Evolutionary conservation across 768 basidiomycete genomes (phyloP).

Genomic region (Tylopilus vinaceipallidus): DNA sequence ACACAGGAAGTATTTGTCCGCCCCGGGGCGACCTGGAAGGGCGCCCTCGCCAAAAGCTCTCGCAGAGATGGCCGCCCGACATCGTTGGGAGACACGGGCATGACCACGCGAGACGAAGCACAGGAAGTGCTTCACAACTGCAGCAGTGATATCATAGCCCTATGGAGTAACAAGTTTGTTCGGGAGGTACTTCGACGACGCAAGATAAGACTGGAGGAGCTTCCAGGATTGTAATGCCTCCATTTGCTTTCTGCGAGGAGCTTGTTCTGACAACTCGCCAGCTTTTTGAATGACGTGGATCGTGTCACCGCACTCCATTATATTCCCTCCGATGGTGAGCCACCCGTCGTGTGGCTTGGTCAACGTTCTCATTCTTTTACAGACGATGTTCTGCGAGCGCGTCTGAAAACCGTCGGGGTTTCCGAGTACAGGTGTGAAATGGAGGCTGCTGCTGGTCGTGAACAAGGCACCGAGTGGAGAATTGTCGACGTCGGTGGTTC

Average conservation of each 20-base stretch:
- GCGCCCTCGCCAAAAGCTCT: conserved; percentile 43
- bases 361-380: conserved; percentile 7
- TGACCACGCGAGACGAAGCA: conserved; percentile 33
- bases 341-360: neutral
- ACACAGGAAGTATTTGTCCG: conserved; percentile 48
- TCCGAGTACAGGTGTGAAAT: conserved; percentile 83
- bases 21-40: conserved; percentile 67
- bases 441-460: conserved; percentile 54
- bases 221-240: conserved; percentile 45
- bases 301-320: conserved; percentile 45
- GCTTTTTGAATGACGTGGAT: conserved; percentile 51
- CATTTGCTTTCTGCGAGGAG: neutral
- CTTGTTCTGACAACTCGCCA: conserved; percentile 11
- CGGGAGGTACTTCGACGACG: conserved; percentile 41
- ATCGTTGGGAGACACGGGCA: conserved; percentile 28
- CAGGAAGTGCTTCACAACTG: conserved; percentile 42
- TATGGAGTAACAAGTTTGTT: conserved; percentile 46
- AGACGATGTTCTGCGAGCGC: conserved; percentile 54
- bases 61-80: conserved; percentile 25
- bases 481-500: conserved; percentile 56
- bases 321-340: conserved; percentile 46
- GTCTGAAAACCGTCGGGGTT: conserved; percentile 67
- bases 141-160: conserved; percentile 40
- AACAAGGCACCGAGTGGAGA: conserved; percentile 53
- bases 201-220: conserved; percentile 50